Evolutionary conservation across 2,329 filamentous ascomycete species (phyloP).

Genomic region (Fusarium floridanum): DNA sequence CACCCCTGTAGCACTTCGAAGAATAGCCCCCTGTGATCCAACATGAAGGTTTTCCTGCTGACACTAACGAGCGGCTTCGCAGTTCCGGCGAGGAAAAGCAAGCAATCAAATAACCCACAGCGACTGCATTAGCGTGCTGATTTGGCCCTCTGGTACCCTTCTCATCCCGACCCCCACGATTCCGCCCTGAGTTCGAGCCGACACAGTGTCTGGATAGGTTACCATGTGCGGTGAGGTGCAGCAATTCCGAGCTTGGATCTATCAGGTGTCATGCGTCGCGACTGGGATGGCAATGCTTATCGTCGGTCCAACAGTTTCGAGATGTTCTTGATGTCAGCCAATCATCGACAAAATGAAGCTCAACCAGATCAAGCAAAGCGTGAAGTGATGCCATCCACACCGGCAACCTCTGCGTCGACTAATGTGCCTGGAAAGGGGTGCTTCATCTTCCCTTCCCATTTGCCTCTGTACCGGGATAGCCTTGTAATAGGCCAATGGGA

Average conservation of each 20-base stretch:
- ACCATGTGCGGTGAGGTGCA: background rate
- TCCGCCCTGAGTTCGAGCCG: background rate
- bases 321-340: background rate
- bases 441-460: background rate
- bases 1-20: background rate
- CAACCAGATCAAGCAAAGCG: background rate
- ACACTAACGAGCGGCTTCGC: background rate
- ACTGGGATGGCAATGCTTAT: background rate
- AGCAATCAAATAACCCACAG: background rate
- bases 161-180: background rate
- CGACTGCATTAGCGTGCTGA: background rate
- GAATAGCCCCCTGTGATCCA: background rate
- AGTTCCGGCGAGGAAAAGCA: background rate
- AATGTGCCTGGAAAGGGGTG: background rate
- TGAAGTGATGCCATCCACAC: background rate
- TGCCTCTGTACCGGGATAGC: background rate
- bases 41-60: background rate
- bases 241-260: background rate
- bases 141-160: background rate
- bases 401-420: background rate
- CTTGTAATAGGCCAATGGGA: background rate
- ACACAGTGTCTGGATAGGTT: background rate
- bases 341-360: background rate
- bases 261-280: background rate
- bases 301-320: background rate